phyloP scores from a whole-genome alignment of 2,329 filamentous ascomycete species.

The Hymenoscyphus occultus region DNA sequence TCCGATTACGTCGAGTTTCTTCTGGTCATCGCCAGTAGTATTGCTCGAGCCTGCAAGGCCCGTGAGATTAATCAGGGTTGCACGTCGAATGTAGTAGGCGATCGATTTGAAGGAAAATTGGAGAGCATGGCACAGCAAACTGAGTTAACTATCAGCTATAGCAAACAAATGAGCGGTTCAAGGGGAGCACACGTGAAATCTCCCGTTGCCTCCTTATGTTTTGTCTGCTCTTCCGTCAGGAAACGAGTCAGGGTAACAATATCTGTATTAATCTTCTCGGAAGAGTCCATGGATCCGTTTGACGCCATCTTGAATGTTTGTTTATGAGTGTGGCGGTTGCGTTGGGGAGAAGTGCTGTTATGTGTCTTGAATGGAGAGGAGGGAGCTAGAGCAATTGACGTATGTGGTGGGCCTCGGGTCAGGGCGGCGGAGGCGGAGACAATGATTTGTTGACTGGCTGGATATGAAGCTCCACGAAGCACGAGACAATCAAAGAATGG shows the following conservation, averaged over 20 bases:
- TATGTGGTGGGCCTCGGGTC: constrained; percentile 30
- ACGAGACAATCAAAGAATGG: constrained; percentile 10
- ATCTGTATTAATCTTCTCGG: constrained; percentile 88
- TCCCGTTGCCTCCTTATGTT: constrained; percentile 91
- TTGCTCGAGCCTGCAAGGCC: constrained; percentile 94
- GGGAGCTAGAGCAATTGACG: constrained; percentile 18
- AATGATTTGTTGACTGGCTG: constrained; percentile 16
- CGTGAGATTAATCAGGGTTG: constrained; percentile 90
- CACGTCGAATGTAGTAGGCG: constrained; percentile 97
- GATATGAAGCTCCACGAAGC: constrained; percentile 13
- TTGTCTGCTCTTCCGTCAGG: constrained; percentile 91
- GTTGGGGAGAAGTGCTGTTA: not conserved
- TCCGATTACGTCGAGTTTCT: constrained; percentile 98
- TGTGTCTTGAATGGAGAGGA: constrained; percentile 6
- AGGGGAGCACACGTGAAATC: constrained; percentile 83
- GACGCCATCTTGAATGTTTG: constrained; percentile 13
- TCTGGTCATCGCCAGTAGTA: constrained; percentile 95
- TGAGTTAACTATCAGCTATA: constrained; percentile 39
- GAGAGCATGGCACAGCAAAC: constrained; percentile 91
- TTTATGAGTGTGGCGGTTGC: constrained; percentile 2
- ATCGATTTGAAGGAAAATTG: constrained; percentile 99
- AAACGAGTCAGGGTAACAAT: constrained; percentile 95
- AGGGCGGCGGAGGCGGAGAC: constrained; percentile 20
- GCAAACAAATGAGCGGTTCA: not conserved
- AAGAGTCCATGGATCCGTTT: constrained; percentile 32